Conservation (phyloP, 768 basidiomycete genomes). For the Rhodotorula toruloides region DNA sequence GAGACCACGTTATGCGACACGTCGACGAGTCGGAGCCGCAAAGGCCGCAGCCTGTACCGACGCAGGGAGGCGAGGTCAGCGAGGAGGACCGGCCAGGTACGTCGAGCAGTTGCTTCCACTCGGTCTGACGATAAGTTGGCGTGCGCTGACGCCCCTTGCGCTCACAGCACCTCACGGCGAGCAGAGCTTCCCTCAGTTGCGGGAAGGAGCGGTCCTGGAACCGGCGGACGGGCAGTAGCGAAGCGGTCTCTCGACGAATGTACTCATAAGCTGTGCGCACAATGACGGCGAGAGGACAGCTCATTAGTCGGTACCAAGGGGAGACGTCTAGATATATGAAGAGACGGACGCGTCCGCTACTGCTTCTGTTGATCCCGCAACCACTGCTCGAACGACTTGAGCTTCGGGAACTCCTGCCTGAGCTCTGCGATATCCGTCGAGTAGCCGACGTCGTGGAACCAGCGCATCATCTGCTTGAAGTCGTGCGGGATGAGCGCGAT, state of each 20-base stretch:
- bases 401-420: slow-evolving; percentile 31
- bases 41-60: background rate
- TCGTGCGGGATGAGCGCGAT: slow-evolving; percentile 8
- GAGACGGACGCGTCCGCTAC: no score
- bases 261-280: background rate
- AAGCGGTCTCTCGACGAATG: no score
- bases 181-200: background rate
- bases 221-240: background rate
- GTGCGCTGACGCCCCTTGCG: background rate
- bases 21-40: slow-evolving; percentile 2
- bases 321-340: no score
- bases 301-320: background rate
- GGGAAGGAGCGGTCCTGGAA: background rate
- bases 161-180: background rate
- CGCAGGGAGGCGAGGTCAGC: background rate
- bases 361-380: slow-evolving; percentile 16
- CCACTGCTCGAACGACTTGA: slow-evolving; percentile 39
- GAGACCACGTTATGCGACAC: background rate
- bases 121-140: background rate
- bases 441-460: slow-evolving; percentile 38
- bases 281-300: background rate
- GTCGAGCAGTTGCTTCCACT: background rate
- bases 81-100: background rate
- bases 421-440: slow-evolving; percentile 21
- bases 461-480: slow-evolving; percentile 17